Evolutionary conservation across 108 stramenopile genomes (phyloP).

Genomic region (Chaetoceros muelleri): DNA sequence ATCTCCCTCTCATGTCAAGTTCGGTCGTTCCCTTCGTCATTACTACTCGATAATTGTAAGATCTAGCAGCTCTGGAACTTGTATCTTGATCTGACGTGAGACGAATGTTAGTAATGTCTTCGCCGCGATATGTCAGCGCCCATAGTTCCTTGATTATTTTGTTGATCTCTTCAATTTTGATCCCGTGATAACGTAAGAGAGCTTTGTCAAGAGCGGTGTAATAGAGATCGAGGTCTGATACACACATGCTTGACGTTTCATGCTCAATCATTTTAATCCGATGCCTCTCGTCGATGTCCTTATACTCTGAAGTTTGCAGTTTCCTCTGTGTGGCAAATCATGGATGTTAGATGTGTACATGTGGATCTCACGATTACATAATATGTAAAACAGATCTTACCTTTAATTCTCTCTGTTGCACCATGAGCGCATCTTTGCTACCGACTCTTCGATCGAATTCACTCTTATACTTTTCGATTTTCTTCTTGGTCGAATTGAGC

Average conservation of each 20-base stretch:
- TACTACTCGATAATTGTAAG: slow-evolving; percentile 98
- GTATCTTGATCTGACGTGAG: slow-evolving; percentile 84
- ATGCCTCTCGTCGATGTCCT: slow-evolving; percentile 81
- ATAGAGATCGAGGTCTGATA: slow-evolving; percentile 88
- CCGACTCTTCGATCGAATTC: slow-evolving; percentile 24
- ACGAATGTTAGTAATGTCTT: slow-evolving; percentile 95
- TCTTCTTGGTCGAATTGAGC: neutral
- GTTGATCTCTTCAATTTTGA: slow-evolving; percentile 98
- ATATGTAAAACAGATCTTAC: neutral
- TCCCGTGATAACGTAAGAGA: slow-evolving; percentile 79
- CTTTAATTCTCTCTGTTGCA: neutral
- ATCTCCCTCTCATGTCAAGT: slow-evolving; percentile 98
- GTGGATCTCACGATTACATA: too few species aligned
- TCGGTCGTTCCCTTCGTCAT: slow-evolving; percentile 84
- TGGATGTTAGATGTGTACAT: too few species aligned
- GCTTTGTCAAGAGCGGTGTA: slow-evolving; percentile 87
- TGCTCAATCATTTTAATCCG: slow-evolving; percentile 74
- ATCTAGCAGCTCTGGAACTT: slow-evolving; percentile 42
- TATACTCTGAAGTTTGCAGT: slow-evolving; percentile 57
- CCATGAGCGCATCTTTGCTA: slow-evolving; percentile 16
- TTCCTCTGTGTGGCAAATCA: slow-evolving; percentile 41
- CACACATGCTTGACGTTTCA: slow-evolving; percentile 88
- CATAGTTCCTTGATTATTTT: slow-evolving; percentile 95
- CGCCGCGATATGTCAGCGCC: slow-evolving; percentile 93
- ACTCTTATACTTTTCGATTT: slow-evolving; percentile 18